phyloP scores from a whole-genome alignment of 2,329 filamentous ascomycete genomes.

The Arthrinium phaeospermum region DNA sequence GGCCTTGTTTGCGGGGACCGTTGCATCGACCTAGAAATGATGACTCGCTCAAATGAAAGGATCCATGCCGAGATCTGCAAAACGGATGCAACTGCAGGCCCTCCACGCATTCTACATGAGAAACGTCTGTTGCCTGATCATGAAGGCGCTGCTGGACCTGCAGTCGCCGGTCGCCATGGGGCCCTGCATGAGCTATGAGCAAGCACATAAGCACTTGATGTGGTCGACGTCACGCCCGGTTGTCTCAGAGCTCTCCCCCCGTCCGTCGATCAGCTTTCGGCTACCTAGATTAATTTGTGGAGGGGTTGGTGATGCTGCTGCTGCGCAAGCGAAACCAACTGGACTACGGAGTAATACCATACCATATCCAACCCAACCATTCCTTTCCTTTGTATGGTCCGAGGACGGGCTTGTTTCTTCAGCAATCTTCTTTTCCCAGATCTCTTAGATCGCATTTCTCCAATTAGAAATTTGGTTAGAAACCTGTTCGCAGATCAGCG shows the following conservation, averaged over 20 bases:
- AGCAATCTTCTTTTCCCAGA: neutral
- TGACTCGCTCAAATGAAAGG: neutral
- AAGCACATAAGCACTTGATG: neutral
- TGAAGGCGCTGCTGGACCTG: neutral
- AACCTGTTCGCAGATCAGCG: neutral
- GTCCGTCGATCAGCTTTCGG: neutral
- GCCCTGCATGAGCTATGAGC: neutral
- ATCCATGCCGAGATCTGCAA: neutral
- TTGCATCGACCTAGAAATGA: neutral
- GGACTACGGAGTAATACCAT: neutral
- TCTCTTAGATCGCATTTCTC: too few species aligned
- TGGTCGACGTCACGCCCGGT: constrained; percentile 1
- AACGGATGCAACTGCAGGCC: neutral
- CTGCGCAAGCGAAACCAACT: neutral
- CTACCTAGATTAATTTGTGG: neutral
- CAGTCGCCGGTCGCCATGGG: neutral
- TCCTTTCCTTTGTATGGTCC: neutral
- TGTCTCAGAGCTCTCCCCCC: neutral
- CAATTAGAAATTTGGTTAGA: neutral
- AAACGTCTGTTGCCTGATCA: neutral
- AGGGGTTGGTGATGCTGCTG: neutral
- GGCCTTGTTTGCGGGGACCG: neutral
- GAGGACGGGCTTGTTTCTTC: neutral
- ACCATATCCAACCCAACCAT: neutral
- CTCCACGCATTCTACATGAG: neutral